Evolutionary conservation across 495 filamentous ascomycete species (phyloP).

Genomic region (Trichoderma orchidacearum): DNA sequence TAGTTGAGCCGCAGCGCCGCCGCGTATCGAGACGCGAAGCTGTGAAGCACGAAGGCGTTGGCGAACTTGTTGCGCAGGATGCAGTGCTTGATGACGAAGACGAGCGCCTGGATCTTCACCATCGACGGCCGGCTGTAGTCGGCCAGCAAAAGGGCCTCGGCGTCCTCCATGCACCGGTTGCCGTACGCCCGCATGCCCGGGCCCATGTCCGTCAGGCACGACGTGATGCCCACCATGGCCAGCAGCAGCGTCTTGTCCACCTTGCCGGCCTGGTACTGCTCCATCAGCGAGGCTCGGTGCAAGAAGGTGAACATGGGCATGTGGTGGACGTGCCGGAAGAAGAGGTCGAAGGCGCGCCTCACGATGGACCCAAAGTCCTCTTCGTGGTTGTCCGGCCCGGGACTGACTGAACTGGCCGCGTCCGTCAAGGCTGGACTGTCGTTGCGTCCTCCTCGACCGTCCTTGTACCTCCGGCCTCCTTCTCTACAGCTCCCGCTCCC

Average conservation of each 20-base stretch:
- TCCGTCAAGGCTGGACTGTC: neutral
- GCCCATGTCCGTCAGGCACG: conserved; percentile 29
- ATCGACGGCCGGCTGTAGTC: conserved; percentile 32
- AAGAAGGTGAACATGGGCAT: conserved; percentile 36
- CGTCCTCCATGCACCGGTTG: conserved; percentile 31
- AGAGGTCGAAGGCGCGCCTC: conserved; percentile 28
- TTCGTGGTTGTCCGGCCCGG: neutral
- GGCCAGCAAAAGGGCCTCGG: conserved; percentile 23
- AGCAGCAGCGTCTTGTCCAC: conserved; percentile 32
- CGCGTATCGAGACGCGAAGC: conserved; percentile 31
- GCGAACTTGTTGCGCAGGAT: conserved; percentile 30
- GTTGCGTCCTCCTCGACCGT: neutral
- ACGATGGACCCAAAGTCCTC: conserved; percentile 21
- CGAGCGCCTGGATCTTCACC: conserved; percentile 31
- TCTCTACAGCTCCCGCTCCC: no score
- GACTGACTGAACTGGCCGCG: neutral
- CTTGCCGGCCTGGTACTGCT: conserved; percentile 33
- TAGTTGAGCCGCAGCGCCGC: conserved; percentile 33
- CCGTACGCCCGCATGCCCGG: conserved; percentile 27
- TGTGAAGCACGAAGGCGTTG: conserved; percentile 33
- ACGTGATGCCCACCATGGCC: conserved; percentile 32
- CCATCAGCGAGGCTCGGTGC: conserved; percentile 36
- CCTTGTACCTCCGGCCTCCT: neutral
- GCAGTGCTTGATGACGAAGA: conserved; percentile 33
- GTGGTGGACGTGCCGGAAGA: conserved; percentile 36